A percentile compares a stretch with the other conserved stretches of the same genome.
phyloP scores from a whole-genome alignment of 2,329 filamentous ascomycete genomes.

The Pyricularia sp. region DNA sequence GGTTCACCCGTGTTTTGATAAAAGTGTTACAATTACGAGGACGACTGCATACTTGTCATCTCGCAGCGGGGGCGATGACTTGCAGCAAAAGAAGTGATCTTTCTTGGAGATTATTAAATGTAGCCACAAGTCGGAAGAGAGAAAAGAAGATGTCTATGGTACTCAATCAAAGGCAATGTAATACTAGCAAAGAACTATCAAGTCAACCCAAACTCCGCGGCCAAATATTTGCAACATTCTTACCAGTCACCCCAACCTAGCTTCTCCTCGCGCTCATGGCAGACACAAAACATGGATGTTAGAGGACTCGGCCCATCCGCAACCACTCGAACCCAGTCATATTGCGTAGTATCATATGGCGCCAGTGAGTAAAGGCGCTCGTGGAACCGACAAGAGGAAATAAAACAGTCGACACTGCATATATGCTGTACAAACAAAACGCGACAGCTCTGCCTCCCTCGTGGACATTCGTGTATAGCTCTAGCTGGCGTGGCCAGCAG shows the following conservation, averaged over 20 bases:
- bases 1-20: neutral
- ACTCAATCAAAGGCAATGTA: neutral
- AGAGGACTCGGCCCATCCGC: too few relatives aligned
- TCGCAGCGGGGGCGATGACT: too few relatives aligned
- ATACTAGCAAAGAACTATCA: conserved; percentile 2
- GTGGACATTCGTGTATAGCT: conserved; percentile 7
- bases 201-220: conserved; percentile 6
- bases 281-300: neutral
- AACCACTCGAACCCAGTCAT: neutral
- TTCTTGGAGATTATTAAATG: too few relatives aligned
- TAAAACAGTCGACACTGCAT: conserved; percentile 6
- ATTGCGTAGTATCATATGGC: neutral
- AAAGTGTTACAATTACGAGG: neutral
- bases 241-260: neutral
- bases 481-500: neutral
- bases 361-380: neutral
- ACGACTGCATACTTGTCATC: too few relatives aligned
- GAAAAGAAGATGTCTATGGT: neutral
- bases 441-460: neutral
- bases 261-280: neutral
- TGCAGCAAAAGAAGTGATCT: too few relatives aligned
- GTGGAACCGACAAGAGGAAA: neutral
- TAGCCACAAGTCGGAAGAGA: neutral
- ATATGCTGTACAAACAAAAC: neutral
- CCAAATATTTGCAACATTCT: conserved; percentile 5